Evolutionary conservation across 768 basidiomycete species (phyloP).

Genomic region (Trametes coccinea): DNA sequence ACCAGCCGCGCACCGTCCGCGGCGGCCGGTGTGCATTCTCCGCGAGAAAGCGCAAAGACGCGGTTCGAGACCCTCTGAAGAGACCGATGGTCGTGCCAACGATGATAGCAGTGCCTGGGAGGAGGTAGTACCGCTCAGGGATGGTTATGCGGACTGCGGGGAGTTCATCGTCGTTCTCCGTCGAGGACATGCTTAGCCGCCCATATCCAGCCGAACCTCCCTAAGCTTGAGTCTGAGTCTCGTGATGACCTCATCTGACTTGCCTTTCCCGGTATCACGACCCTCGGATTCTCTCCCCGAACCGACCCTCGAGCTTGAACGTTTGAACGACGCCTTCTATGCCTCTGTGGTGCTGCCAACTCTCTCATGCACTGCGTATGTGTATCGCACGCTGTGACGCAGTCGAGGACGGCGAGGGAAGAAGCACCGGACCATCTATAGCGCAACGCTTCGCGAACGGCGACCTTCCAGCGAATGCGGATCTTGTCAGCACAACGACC

Average conservation of each 20-base stretch:
- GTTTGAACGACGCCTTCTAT: background rate
- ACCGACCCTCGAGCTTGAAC: background rate
- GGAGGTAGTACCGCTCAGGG: conserved; percentile 58
- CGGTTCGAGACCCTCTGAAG: conserved; percentile 67
- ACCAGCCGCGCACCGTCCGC: conserved; percentile 87
- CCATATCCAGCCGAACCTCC: background rate
- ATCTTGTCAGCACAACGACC: no score
- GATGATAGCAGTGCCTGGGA: conserved; percentile 60
- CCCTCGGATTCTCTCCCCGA: conserved; percentile 4
- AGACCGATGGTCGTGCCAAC: conserved; percentile 71
- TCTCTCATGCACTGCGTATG: no score
- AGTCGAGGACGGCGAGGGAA: no score
- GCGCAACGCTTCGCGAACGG: no score
- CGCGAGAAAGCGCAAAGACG: conserved; percentile 82
- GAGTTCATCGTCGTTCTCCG: conserved; percentile 24
- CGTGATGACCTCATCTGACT: conserved; percentile 13
- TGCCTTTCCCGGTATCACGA: background rate
- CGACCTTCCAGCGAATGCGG: no score
- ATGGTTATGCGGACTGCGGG: conserved; percentile 43
- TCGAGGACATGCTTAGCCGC: conserved; percentile 22
- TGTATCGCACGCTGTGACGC: no score
- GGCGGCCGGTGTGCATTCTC: conserved; percentile 91
- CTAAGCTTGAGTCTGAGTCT: background rate
- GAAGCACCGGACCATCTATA: no score
- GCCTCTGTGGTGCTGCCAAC: no score